These are phyloP conservation scores for Penicillium dipodomyicola DNA, from an alignment of 495 filamentous ascomycete species.

Conservation along the genomic window DNA sequence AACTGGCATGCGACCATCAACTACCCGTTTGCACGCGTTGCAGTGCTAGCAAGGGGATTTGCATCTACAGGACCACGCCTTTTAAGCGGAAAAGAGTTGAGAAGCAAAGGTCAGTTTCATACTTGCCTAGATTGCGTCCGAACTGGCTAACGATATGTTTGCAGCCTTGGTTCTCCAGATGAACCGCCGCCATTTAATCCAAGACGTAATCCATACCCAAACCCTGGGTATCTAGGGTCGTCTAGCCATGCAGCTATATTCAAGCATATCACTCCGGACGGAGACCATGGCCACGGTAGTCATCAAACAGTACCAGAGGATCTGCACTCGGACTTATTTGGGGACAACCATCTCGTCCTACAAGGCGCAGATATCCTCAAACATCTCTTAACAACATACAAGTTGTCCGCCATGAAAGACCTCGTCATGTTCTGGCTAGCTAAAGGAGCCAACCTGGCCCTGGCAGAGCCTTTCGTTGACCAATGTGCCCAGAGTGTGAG, in stretches of 20 bases:
- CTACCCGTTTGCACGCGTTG: conserved; percentile 43
- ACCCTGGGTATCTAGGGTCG: conserved; percentile 44
- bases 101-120: conserved; percentile 21
- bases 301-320: conserved; percentile 13
- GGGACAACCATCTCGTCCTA: conserved; percentile 25
- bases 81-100: conserved; percentile 35
- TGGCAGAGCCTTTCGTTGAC: conserved; percentile 34
- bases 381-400: conserved; percentile 26
- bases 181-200: conserved; percentile 27
- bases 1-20: conserved; percentile 43
- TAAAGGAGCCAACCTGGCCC: conserved; percentile 36
- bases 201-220: conserved; percentile 38
- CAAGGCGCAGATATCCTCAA: conserved; percentile 32
- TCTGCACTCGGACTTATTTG: conserved; percentile 14
- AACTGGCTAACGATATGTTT: not conserved
- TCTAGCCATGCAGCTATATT: conserved; percentile 45
- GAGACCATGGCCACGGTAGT: conserved; percentile 11
- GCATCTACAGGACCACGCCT: conserved; percentile 41
- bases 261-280: conserved; percentile 36
- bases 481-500: conserved; percentile 30
- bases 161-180: conserved; percentile 21
- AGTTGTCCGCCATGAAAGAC: conserved; percentile 29
- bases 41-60: conserved; percentile 25
- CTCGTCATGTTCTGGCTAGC: conserved; percentile 34
- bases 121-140: not conserved